A percentile compares a stretch with the other conserved stretches of the same genome.
Conservation (phyloP, 164 flowering plant species). For the Liquidambar formosana region DNA sequence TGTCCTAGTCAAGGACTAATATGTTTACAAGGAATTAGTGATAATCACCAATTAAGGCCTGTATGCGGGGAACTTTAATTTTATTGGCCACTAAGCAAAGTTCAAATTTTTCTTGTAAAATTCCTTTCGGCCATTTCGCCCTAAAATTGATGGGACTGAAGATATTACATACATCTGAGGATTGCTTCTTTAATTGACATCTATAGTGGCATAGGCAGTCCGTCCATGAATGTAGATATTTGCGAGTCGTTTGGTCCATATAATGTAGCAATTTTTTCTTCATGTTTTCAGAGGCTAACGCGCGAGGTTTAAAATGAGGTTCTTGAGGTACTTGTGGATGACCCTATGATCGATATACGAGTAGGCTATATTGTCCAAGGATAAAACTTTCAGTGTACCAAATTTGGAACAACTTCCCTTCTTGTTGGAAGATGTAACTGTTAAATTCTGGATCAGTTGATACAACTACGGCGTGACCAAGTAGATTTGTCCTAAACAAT, state of each 20-base stretch:
- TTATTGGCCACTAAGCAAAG: no score
- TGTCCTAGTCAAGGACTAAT: background rate
- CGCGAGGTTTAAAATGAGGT: slow-evolving; percentile 35
- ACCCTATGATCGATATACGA: slow-evolving; percentile 28
- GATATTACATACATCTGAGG: no score
- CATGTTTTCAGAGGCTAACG: slow-evolving; percentile 39
- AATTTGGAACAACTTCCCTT: slow-evolving; percentile 36
- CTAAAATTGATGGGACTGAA: no score
- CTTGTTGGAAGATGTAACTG: slow-evolving; percentile 40
- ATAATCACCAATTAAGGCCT: no score
- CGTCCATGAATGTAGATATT: slow-evolving; percentile 24
- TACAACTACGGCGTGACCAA: slow-evolving; percentile 36
- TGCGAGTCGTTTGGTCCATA: slow-evolving; percentile 23
- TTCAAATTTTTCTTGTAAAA: no score
- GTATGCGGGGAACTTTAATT: no score
- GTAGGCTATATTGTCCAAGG: slow-evolving; percentile 30
- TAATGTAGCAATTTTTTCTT: slow-evolving; percentile 36
- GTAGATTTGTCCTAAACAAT: slow-evolving; percentile 35
- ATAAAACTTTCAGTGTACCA: slow-evolving; percentile 45
- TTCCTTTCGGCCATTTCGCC: no score
- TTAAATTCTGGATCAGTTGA: slow-evolving; percentile 44
- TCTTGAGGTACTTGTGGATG: slow-evolving; percentile 47
- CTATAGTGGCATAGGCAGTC: no score
- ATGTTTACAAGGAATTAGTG: no score
- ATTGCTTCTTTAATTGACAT: no score